Evolutionary conservation across 768 basidiomycete species (phyloP).

Genomic region (Trametes maxima): DNA sequence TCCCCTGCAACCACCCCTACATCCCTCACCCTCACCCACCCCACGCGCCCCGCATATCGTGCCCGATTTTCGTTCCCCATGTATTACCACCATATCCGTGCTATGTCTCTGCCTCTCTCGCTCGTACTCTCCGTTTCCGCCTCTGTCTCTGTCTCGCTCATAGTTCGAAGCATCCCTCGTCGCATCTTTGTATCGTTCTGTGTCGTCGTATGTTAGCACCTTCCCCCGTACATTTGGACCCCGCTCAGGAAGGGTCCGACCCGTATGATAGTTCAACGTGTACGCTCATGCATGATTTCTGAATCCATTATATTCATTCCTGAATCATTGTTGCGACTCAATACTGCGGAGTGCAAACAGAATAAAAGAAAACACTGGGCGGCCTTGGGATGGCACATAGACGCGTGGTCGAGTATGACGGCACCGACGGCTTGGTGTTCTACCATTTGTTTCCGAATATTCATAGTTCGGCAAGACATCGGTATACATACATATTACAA

Average conservation of each 20-base stretch:
- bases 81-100: conserved; percentile 24
- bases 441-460: too few species aligned
- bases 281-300: conserved; percentile 8
- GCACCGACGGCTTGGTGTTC: too few species aligned
- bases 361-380: too few species aligned
- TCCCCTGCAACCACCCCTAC: not conserved
- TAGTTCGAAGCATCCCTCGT: conserved; percentile 16
- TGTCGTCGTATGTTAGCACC: conserved; percentile 12
- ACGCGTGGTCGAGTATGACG: too few species aligned
- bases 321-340: too few species aligned
- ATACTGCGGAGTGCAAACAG: too few species aligned
- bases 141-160: conserved; percentile 8
- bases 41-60: not conserved
- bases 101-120: conserved; percentile 16
- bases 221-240: conserved; percentile 14
- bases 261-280: conserved; percentile 19
- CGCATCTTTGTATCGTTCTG: conserved; percentile 22
- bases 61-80: conserved; percentile 11
- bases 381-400: too few species aligned
- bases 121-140: conserved; percentile 3
- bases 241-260: conserved; percentile 12
- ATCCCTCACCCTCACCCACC: not conserved
- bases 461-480: too few species aligned
- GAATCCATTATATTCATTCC: conserved; percentile 1
- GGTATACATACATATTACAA: too few species aligned